phyloP scores from a whole-genome alignment of 140 eudicot genomes.

The Oenanthe javanica region DNA sequence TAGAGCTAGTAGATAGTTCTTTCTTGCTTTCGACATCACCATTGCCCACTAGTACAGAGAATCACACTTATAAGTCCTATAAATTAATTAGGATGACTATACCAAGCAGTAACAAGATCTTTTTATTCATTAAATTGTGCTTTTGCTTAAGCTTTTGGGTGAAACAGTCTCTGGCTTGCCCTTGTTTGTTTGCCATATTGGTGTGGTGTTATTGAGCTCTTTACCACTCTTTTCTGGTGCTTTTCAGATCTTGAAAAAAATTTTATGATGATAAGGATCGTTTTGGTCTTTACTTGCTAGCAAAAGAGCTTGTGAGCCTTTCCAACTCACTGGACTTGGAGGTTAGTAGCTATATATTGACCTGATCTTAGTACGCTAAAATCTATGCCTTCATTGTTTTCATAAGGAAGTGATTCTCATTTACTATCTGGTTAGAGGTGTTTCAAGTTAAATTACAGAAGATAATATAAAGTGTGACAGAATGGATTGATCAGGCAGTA shows the following conservation, averaged over 20 bases:
- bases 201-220: too few species aligned
- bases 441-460: too few species aligned
- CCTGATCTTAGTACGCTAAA: background rate
- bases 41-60: too few species aligned
- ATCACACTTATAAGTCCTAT: too few species aligned
- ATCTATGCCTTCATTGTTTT: background rate
- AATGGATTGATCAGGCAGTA: background rate
- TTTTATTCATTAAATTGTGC: too few species aligned
- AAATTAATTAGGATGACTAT: too few species aligned
- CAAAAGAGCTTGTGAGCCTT: slow-evolving; percentile 67
- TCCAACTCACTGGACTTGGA: slow-evolving; percentile 82
- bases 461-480: background rate
- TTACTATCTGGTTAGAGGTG: too few species aligned
- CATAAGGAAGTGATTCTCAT: too few species aligned
- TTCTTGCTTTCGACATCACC: background rate
- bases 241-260: slow-evolving; percentile 68
- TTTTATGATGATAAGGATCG: slow-evolving; percentile 82
- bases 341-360: slow-evolving; percentile 30
- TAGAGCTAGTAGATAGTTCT: background rate
- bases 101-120: too few species aligned
- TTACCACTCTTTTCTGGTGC: background rate
- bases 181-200: too few species aligned
- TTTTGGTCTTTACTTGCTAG: slow-evolving; percentile 75
- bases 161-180: too few species aligned
- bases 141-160: too few species aligned